Evolutionary conservation across 352 stramenopile genomes (phyloP), one percentile per base, ranked within the genome.

Genomic region (Discostella stelligera): DNA sequence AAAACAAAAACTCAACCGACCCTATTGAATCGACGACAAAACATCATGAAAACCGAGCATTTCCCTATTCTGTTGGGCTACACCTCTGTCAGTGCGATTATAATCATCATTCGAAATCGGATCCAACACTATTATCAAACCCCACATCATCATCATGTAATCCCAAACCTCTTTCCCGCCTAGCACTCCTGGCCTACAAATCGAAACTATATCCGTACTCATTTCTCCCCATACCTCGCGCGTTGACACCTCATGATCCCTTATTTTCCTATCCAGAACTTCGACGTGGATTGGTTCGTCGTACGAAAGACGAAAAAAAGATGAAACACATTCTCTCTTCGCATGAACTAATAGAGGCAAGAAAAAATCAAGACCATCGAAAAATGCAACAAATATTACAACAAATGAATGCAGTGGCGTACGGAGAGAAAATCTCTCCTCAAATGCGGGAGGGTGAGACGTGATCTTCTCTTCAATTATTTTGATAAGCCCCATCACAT

Each of bases 381-480:
- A 50, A 80, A 71, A 71, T 86, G 30, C 61, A 79, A 27, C 44
- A 30, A 37, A 67, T 83, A 56, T 69, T 83, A 20, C 13, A 58
- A 48, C 37, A 83, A 48, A 71, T 80, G 48, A 77, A 69, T 54
- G 61, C 81, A 53, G 58, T 91, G 23, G 66, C 80, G 8, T 91
- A 89, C 73, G 86, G 86, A 37, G 71, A 83, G 50, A 74, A 79
- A 61, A 70, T 90, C 0, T 84, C 73, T 52, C 75, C 83, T 32
- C 81, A 90, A 61, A 54, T 81, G 25, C 74, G 86, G 13, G 74
- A 90, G 69, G 81, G 53, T 61, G n/a, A 61, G 53, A 61, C 46
- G 21, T 18, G 9, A 16, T 21, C 21, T 20, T 61, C 23, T 61
- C n/a, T n/a, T 16, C 27, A 32, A 44, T 44, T 41, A 60, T 41